phyloP scores from a whole-genome alignment of 2,329 filamentous ascomycete species.

The Fusarium metavorans region DNA sequence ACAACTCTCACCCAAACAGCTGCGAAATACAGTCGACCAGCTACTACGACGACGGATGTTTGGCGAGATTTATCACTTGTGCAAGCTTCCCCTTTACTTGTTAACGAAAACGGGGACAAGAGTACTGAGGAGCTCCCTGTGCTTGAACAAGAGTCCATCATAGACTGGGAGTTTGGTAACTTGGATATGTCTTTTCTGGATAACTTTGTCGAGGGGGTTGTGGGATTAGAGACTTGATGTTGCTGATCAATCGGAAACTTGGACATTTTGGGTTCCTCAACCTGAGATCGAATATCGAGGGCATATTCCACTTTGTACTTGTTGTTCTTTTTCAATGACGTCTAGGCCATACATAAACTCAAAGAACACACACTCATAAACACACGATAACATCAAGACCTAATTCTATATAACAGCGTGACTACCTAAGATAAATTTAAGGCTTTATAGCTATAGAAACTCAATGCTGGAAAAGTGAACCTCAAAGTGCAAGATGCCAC shows the following conservation, averaged over 20 bases:
- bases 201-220: slow-evolving; percentile 25
- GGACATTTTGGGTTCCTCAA: neutral
- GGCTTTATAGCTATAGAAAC: too few relatives aligned
- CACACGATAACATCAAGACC: too few relatives aligned
- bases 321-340: too few relatives aligned
- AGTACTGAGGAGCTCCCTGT: slow-evolving; percentile 16
- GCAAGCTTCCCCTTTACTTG: neutral
- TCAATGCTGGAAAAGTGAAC: too few relatives aligned
- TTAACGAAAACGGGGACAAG: neutral
- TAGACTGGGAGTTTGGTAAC: slow-evolving; percentile 44
- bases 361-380: too few relatives aligned
- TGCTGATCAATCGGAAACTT: neutral
- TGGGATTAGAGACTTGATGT: neutral
- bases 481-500: too few relatives aligned
- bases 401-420: too few relatives aligned
- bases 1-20: too few relatives aligned
- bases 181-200: slow-evolving; percentile 49
- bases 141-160: slow-evolving; percentile 16
- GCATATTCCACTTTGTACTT: neutral
- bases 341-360: too few relatives aligned
- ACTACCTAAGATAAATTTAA: too few relatives aligned
- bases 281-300: neutral
- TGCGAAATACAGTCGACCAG: rapidly evolving
- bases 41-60: rapidly evolving
- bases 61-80: neutral